phyloP scores from a whole-genome alignment of 345 rosid genomes.

The Citrus glauca region DNA sequence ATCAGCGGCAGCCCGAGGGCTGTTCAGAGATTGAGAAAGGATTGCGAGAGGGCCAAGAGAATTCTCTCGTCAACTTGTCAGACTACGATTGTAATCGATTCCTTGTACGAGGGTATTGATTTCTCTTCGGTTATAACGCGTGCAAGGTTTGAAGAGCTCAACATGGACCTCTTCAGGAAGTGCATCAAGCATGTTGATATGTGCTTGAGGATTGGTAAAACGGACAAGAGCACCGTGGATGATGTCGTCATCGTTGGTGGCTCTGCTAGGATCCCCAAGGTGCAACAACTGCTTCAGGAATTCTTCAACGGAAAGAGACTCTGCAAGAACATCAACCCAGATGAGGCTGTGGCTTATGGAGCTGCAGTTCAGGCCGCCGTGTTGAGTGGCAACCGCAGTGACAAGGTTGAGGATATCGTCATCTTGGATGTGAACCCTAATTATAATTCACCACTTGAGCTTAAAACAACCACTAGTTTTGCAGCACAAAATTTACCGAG shows the following conservation, averaged over 20 bases:
- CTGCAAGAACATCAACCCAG: constrained; percentile 44
- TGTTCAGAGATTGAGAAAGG: constrained; percentile 32
- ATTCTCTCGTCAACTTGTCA: constrained; percentile 31
- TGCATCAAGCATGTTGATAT: constrained; percentile 43
- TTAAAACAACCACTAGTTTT: neutral
- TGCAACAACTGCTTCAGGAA: constrained; percentile 37
- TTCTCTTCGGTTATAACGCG: constrained; percentile 33
- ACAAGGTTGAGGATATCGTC: constrained; percentile 32
- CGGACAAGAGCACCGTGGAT: constrained; percentile 40
- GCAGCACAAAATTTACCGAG: neutral
- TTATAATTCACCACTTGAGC: neutral
- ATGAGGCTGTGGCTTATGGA: constrained; percentile 48
- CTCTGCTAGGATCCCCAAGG: constrained; percentile 51
- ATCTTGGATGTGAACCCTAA: constrained; percentile 32
- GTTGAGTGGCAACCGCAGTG: constrained; percentile 35
- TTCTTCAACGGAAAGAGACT: constrained; percentile 45
- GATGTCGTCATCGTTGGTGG: constrained; percentile 51
- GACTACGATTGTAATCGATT: constrained; percentile 35
- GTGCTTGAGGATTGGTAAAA: constrained; percentile 40
- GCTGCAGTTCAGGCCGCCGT: constrained; percentile 49
- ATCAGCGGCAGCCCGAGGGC: constrained; percentile 40
- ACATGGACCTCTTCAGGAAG: constrained; percentile 34
- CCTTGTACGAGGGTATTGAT: constrained; percentile 36
- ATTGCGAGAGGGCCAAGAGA: constrained; percentile 35
- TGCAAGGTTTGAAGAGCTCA: constrained; percentile 40